Conservation (phyloP, 768 basidiomycete species). For the Xerocomellus chrysenteron region DNA sequence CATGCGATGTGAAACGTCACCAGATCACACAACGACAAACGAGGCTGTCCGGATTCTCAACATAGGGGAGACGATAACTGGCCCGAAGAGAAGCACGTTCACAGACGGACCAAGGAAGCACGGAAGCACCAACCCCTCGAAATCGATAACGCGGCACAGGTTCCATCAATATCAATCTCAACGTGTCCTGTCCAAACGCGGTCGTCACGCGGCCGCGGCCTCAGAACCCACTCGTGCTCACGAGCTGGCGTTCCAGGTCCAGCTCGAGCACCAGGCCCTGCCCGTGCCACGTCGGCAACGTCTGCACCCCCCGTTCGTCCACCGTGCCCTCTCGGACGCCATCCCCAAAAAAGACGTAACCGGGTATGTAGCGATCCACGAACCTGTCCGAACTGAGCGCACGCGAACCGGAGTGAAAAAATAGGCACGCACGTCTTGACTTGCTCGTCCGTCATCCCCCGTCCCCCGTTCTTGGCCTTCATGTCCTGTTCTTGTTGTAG, state of each 20-base stretch:
- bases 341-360: constrained; percentile 83
- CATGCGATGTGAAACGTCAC: not conserved
- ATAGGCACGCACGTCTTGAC: constrained; percentile 47
- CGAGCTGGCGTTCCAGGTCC: constrained; percentile 51
- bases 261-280: constrained; percentile 54
- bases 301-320: constrained; percentile 18
- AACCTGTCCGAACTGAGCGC: constrained; percentile 49
- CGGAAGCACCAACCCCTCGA: no score
- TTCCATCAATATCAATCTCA: not conserved
- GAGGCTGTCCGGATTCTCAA: no score
- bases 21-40: no score
- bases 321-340: constrained; percentile 43
- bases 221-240: constrained; percentile 43
- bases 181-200: not conserved
- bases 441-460: constrained; percentile 85
- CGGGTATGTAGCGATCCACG: constrained; percentile 91
- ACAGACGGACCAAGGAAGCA: no score
- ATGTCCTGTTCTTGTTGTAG: constrained; percentile 87
- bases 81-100: no score
- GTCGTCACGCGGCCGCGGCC: not conserved
- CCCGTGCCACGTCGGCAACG: constrained; percentile 42
- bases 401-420: not conserved
- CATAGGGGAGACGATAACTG: no score
- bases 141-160: not conserved
- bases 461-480: constrained; percentile 81